phyloP scores from a whole-genome alignment of 768 basidiomycete genomes.

The Rhodotorula diobovata region DNA sequence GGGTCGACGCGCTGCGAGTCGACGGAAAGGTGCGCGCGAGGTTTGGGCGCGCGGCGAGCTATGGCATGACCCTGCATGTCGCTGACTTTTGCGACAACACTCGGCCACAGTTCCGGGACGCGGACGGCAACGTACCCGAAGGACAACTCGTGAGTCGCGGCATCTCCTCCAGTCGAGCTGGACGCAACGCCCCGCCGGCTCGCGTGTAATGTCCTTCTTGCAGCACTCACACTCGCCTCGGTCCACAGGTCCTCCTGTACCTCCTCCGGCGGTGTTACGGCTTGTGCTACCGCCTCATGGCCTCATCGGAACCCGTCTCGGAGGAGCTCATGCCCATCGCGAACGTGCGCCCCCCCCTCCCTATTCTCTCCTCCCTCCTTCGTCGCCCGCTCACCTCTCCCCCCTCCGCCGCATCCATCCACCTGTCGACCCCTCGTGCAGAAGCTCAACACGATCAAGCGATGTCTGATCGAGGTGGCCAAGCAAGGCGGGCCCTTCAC shows the following conservation, averaged over 20 bases:
- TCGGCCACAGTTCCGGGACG: conserved; percentile 66
- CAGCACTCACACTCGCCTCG: too few species aligned
- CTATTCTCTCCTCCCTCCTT: neutral
- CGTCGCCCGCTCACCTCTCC: neutral
- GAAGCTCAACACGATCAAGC: conserved; percentile 43
- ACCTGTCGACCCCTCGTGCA: neutral
- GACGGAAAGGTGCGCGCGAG: conserved; percentile 78
- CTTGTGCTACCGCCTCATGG: conserved; percentile 84
- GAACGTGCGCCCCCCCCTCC: conserved; percentile 22
- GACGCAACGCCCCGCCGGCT: neutral
- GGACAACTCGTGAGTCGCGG: conserved; percentile 78
- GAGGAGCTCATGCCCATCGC: conserved; percentile 76
- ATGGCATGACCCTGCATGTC: too few species aligned
- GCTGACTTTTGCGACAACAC: too few species aligned
- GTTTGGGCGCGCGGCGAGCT: too few species aligned
- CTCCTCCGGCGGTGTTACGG: conserved; percentile 92
- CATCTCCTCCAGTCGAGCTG: neutral
- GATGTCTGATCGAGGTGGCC: conserved; percentile 39
- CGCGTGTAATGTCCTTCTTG: neutral
- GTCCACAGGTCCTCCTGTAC: conserved; percentile 75
- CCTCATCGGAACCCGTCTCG: conserved; percentile 92
- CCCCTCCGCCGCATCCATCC: neutral
- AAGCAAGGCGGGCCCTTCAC: conserved; percentile 42
- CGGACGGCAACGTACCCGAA: conserved; percentile 81
- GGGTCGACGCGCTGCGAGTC: conserved; percentile 94